Percentiles rank a stretch among this genome's conserved stretches.
These are phyloP conservation scores for Neurospora sp. DNA, from an alignment of 495 filamentous ascomycete species.

Conservation along the genomic window DNA sequence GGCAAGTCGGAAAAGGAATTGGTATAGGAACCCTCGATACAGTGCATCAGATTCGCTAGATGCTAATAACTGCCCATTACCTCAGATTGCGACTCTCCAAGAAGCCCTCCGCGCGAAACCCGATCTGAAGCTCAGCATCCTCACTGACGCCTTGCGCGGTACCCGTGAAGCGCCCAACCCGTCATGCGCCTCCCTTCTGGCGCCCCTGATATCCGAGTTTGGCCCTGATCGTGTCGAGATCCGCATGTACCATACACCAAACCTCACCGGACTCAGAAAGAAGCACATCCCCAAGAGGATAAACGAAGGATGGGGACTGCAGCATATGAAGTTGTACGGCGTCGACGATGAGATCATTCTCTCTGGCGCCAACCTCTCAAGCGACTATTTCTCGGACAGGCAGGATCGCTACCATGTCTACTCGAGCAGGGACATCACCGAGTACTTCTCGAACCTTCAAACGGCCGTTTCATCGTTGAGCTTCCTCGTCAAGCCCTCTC, in stretches of 20 bases:
- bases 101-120: conserved; percentile 64
- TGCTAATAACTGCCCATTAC: conserved; percentile 1
- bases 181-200: conserved; percentile 83
- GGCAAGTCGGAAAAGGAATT: conserved; percentile 89
- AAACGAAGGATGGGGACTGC: conserved; percentile 96
- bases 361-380: conserved; percentile 86
- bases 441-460: conserved; percentile 74
- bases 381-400: conserved; percentile 92
- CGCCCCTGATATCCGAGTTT: conserved; percentile 70
- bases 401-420: conserved; percentile 94
- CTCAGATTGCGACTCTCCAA: conserved; percentile 65
- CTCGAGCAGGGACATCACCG: conserved; percentile 61
- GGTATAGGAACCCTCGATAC: conserved; percentile 25
- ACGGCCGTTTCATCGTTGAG: conserved; percentile 67
- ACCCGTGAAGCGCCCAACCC: conserved; percentile 82
- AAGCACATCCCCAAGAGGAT: conserved; percentile 73
- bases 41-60: not conserved
- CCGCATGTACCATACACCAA: conserved; percentile 96
- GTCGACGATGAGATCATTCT: conserved; percentile 93
- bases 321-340: conserved; percentile 99
- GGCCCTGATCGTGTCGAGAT: conserved; percentile 82
- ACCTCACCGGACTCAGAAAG: conserved; percentile 80
- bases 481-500: conserved; percentile 60
- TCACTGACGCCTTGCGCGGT: conserved; percentile 87
- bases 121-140: conserved; percentile 71